Evolutionary conservation across 768 basidiomycete genomes (phyloP).

Genomic region (Mycena amicta): DNA sequence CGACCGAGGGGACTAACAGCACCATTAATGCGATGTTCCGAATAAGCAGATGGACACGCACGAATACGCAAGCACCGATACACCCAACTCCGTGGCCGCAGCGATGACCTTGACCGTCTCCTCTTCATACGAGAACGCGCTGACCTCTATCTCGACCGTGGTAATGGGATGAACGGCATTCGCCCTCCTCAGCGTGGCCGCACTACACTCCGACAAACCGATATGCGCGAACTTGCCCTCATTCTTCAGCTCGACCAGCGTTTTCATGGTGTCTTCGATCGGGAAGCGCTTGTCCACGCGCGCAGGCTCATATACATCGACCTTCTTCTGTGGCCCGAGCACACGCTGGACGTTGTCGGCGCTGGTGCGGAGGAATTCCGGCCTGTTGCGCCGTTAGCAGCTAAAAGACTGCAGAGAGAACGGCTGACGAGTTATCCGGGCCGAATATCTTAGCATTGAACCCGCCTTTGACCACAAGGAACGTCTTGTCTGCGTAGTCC

Average conservation of each 20-base stretch:
- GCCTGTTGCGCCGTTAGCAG: too few species aligned
- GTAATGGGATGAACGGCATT: conserved; percentile 48
- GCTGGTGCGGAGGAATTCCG: conserved; percentile 30
- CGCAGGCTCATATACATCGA: conserved; percentile 63
- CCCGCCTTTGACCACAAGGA: conserved; percentile 37
- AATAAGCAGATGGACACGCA: conserved; percentile 27
- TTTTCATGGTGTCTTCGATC: conserved; percentile 48
- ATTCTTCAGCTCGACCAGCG: conserved; percentile 46
- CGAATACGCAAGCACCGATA: conserved; percentile 66
- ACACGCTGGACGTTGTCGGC: conserved; percentile 45
- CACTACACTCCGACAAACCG: conserved; percentile 58
- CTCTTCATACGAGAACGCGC: conserved; percentile 59
- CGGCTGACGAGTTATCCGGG: conserved; percentile 12
- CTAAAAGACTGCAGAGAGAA: too few species aligned
- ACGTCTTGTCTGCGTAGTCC: conserved; percentile 35
- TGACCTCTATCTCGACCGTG: conserved; percentile 69
- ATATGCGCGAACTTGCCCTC: conserved; percentile 65
- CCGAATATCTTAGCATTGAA: background rate
- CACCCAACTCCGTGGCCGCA: conserved; percentile 54
- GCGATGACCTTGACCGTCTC: conserved; percentile 57
- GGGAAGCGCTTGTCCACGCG: conserved; percentile 45
- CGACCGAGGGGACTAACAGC: conserved; percentile 50
- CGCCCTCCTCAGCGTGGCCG: conserved; percentile 46
- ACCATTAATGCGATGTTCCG: too few species aligned
- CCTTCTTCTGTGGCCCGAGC: conserved; percentile 52